Conservation (phyloP, 495 filamentous ascomycete genomes). For the Hyphodiscus hymeniophilus region DNA sequence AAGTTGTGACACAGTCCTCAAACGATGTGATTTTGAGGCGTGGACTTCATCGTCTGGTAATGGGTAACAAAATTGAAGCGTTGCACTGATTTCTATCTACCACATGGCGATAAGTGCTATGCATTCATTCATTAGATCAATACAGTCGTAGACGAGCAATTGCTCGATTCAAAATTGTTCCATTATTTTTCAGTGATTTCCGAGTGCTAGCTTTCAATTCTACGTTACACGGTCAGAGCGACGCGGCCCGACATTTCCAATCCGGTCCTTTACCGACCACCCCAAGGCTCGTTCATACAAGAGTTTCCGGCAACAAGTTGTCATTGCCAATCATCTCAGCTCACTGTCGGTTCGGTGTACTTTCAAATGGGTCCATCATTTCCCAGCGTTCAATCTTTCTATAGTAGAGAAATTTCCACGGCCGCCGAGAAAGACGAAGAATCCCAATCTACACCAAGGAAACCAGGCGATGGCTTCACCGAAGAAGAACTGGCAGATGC, state of each 20-base stretch:
- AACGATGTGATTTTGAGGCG: background rate
- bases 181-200: background rate
- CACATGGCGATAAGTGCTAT: conserved; percentile 21
- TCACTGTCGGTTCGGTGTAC: background rate
- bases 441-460: conserved; percentile 12
- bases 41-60: background rate
- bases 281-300: no score
- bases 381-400: conserved; percentile 49
- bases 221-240: no score
- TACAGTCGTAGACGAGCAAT: conserved; percentile 10
- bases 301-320: no score
- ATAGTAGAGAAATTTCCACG: conserved; percentile 15
- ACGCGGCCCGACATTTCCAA: no score
- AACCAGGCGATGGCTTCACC: conserved; percentile 43
- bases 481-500: conserved; percentile 34
- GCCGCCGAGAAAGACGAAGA: conserved; percentile 17
- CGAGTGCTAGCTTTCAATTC: background rate
- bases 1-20: background rate
- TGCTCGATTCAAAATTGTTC: conserved; percentile 6
- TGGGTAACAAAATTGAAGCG: background rate
- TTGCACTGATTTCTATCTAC: conserved; percentile 8
- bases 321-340: no score
- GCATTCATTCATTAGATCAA: conserved; percentile 23
- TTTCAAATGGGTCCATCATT: conserved; percentile 29
- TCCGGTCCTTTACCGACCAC: no score